phyloP scores from a whole-genome alignment of 345 rosid genomes.

The Erucastrum elatum region DNA sequence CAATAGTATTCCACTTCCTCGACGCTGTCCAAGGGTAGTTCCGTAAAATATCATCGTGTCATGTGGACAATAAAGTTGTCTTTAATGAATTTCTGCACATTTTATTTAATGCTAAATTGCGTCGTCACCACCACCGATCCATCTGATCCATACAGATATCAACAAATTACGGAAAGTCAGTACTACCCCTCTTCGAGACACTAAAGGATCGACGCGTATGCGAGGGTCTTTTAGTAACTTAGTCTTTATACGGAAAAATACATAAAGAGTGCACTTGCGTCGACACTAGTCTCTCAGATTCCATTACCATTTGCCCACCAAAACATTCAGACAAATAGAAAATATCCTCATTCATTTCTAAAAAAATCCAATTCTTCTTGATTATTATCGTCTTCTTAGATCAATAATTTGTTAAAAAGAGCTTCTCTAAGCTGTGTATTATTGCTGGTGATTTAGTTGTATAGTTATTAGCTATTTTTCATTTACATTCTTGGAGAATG shows the following conservation, averaged over 20 bases:
- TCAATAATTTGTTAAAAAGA: neutral
- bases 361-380: neutral
- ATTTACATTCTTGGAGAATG: constrained; percentile 5
- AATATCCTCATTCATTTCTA: constrained; percentile 3
- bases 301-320: constrained; percentile 8
- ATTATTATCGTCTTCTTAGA: neutral
- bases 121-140: constrained; percentile 42
- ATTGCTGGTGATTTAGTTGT: neutral
- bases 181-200: neutral
- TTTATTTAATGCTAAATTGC: neutral
- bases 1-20: neutral
- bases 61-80: neutral
- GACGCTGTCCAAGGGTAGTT: neutral
- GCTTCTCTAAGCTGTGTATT: neutral
- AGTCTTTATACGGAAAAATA: neutral
- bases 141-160: constrained; percentile 37
- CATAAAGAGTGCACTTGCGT: constrained; percentile 42
- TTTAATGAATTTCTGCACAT: constrained; percentile 23
- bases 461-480: constrained; percentile 6
- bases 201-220: neutral
- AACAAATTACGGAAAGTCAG: neutral
- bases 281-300: constrained; percentile 28
- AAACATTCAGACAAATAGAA: constrained; percentile 1
- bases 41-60: neutral
- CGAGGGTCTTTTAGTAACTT: constrained; percentile 15